Evolutionary conservation across 2,329 filamentous ascomycete species (phyloP).

Genomic region (Ceratocystis papillata): DNA sequence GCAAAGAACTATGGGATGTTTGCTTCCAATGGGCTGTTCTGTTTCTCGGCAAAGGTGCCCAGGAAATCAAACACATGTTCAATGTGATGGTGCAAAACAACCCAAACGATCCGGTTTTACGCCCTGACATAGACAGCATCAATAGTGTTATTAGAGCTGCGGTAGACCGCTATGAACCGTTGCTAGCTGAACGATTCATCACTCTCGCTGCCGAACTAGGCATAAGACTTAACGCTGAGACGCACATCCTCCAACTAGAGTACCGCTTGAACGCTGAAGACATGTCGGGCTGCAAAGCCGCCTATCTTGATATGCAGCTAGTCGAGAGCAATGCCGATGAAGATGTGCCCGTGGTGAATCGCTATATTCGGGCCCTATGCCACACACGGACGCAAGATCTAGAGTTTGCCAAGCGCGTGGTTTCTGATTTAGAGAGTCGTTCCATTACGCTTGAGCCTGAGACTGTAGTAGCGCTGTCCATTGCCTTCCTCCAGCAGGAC

Average conservation of each 20-base stretch:
- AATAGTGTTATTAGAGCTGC: conserved; percentile 67
- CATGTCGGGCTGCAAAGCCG: conserved; percentile 54
- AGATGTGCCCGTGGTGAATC: conserved; percentile 56
- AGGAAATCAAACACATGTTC: conserved; percentile 65
- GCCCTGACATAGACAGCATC: conserved; percentile 59
- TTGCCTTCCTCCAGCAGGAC: conserved; percentile 62
- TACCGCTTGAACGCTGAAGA: conserved; percentile 65
- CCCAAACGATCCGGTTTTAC: conserved; percentile 36
- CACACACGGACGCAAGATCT: conserved; percentile 50
- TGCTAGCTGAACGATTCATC: conserved; percentile 63
- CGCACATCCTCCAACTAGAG: conserved; percentile 63
- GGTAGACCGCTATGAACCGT: conserved; percentile 56
- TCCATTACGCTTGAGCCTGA: conserved; percentile 58
- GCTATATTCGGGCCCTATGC: conserved; percentile 60
- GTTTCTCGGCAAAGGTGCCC: conserved; percentile 55
- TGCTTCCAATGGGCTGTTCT: conserved; percentile 66
- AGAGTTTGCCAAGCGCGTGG: conserved; percentile 59
- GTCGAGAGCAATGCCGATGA: conserved; percentile 43
- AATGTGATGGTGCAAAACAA: conserved; percentile 49
- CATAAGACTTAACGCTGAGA: conserved; percentile 56
- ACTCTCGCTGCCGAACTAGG: conserved; percentile 53
- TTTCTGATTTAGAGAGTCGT: conserved; percentile 61
- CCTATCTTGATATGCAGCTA: conserved; percentile 52
- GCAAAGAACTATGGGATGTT: conserved; percentile 56
- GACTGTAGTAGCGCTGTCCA: conserved; percentile 63